These are phyloP conservation scores for Edaphochlamys debaryana DNA, from an alignment of 139 green algal genomes.

Conservation along the genomic window DNA sequence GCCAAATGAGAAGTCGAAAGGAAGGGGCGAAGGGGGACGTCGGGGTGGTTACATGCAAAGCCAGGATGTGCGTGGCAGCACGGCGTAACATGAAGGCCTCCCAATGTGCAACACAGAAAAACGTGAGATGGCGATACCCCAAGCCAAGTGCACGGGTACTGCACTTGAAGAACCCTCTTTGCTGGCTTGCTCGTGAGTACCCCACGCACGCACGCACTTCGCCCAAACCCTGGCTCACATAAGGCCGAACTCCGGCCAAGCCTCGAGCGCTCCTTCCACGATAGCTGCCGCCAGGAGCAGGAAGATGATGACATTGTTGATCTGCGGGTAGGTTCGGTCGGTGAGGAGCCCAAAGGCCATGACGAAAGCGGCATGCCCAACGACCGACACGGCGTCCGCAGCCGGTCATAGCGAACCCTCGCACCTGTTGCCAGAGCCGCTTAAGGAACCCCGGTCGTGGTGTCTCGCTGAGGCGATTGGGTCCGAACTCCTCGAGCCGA, in stretches of 20 bases:
- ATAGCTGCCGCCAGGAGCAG: conserved; percentile 44
- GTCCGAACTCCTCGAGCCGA: neutral
- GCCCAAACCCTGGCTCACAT: conserved; percentile 4
- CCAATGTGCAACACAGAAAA: too few relatives aligned
- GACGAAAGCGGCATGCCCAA: neutral
- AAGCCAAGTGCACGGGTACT: too few relatives aligned
- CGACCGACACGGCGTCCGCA: too few relatives aligned
- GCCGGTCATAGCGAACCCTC: too few relatives aligned
- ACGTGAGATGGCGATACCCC: too few relatives aligned
- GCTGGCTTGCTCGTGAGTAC: too few relatives aligned
- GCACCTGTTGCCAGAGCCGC: neutral
- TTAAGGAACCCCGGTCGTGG: neutral
- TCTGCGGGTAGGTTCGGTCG: neutral
- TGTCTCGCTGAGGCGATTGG: neutral
- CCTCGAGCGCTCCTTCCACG: conserved; percentile 33
- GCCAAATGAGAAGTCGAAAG: too few relatives aligned
- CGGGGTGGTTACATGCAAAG: neutral
- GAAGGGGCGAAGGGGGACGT: too few relatives aligned
- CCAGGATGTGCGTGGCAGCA: too few relatives aligned
- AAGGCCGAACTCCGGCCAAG: conserved; percentile 40
- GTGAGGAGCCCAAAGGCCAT: neutral
- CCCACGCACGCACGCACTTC: too few relatives aligned
- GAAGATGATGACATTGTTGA: conserved; percentile 52
- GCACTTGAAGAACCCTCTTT: too few relatives aligned
- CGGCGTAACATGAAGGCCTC: too few relatives aligned